Evolutionary conservation across 2,329 filamentous ascomycete genomes (phyloP).

Genomic region (Teratosphaeria epicoccoides): DNA sequence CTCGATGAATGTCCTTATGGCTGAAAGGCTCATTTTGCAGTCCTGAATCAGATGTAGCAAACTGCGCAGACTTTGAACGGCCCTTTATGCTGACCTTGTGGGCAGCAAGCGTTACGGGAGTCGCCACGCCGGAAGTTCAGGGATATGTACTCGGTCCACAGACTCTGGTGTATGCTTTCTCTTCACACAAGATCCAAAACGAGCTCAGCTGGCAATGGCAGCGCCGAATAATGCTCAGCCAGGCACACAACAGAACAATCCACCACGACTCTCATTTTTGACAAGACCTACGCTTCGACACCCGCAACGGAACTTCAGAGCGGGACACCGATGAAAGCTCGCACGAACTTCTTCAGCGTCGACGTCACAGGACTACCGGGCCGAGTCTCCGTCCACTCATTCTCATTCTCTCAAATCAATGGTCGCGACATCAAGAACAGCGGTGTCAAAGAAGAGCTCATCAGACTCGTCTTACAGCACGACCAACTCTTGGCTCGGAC

Average conservation of each 20-base stretch:
- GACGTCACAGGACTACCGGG: background rate
- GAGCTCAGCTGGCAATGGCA: background rate
- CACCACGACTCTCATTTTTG: background rate
- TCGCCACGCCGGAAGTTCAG: background rate
- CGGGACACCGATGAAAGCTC: background rate
- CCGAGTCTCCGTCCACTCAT: background rate
- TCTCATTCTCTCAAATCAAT: background rate
- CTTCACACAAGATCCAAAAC: background rate
- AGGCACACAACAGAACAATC: background rate
- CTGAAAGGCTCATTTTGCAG: too few relatives aligned
- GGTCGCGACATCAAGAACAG: background rate
- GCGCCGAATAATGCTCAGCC: background rate
- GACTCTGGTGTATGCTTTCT: background rate
- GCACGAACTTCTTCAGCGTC: background rate
- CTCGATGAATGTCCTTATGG: too few relatives aligned
- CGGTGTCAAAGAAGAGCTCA: background rate
- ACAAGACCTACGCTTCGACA: background rate
- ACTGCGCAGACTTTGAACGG: too few relatives aligned
- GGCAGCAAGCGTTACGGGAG: background rate
- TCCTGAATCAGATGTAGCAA: too few relatives aligned
- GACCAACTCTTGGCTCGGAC: background rate
- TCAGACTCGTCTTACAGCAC: background rate
- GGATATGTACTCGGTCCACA: background rate
- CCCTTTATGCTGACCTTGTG: background rate
- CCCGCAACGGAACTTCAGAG: background rate